Conservation (phyloP, 164 flowering plant genomes). For the Annona squamosa region DNA sequence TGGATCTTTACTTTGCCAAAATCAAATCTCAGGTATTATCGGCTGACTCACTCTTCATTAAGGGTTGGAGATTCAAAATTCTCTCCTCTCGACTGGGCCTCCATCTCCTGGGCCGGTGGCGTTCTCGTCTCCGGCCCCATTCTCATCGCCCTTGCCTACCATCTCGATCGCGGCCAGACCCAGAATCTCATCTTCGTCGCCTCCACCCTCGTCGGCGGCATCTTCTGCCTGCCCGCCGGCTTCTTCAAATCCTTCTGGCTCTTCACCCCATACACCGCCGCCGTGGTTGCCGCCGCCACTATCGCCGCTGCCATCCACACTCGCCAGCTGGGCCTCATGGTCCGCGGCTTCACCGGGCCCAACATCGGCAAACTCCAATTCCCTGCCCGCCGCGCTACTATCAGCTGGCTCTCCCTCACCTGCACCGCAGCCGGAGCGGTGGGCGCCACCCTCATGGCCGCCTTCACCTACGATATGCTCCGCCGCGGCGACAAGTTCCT, state of each 20-base stretch:
- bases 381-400: slow-evolving; percentile 20
- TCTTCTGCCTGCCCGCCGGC: slow-evolving; percentile 58
- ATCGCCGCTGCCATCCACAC: slow-evolving; percentile 41
- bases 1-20: no score
- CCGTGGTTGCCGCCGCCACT: slow-evolving; percentile 28
- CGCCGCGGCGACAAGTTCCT: slow-evolving; percentile 18
- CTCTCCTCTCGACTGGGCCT: slow-evolving; percentile 51
- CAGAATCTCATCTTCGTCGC: slow-evolving; percentile 33
- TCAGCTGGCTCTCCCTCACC: slow-evolving; percentile 45
- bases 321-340: slow-evolving; percentile 56
- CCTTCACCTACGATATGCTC: slow-evolving; percentile 61
- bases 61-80: slow-evolving; percentile 5
- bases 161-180: slow-evolving; percentile 39
- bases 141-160: slow-evolving; percentile 27
- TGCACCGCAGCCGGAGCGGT: slow-evolving; percentile 48
- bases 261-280: slow-evolving; percentile 41
- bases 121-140: slow-evolving; percentile 35
- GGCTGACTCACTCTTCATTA: slow-evolving; percentile 27
- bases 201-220: slow-evolving; percentile 39
- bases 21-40: slow-evolving; percentile 32
- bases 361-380: slow-evolving; percentile 20
- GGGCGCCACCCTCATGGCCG: slow-evolving; percentile 45
- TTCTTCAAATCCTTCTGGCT: slow-evolving; percentile 38
- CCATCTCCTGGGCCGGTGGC: slow-evolving; percentile 56
- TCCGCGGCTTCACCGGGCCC: slow-evolving; percentile 38